Evolutionary conservation across 169 alveolate genomes (phyloP).

Genomic region (Plasmodium gallinaceum): DNA sequence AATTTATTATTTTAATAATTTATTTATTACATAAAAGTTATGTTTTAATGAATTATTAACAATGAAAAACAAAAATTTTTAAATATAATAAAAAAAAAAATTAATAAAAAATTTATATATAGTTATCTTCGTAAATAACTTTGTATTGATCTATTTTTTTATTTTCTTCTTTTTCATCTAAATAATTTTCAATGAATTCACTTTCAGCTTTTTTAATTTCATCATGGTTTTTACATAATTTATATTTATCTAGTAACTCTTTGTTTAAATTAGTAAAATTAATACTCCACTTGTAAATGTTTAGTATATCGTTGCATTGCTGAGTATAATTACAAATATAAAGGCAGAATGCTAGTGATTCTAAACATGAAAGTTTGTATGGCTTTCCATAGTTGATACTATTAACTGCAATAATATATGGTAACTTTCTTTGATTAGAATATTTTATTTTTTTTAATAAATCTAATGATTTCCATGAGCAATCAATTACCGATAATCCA

Average conservation of each 20-base stretch:
- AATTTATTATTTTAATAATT: no score
- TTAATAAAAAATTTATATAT: slow-evolving; percentile 9
- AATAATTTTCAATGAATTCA: slow-evolving; percentile 48
- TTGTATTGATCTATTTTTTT: slow-evolving; percentile 66
- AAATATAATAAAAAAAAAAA: no score
- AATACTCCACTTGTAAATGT: slow-evolving; percentile 71
- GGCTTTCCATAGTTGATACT: slow-evolving; percentile 79
- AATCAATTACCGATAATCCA: slow-evolving; percentile 76
- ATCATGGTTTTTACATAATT: slow-evolving; percentile 71
- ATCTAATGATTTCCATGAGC: slow-evolving; percentile 78
- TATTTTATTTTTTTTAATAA: slow-evolving; percentile 61
- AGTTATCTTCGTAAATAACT: slow-evolving; percentile 74
- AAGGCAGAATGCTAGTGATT: slow-evolving; percentile 74
- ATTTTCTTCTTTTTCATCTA: slow-evolving; percentile 48
- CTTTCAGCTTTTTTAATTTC: slow-evolving; percentile 61
- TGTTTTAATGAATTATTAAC: no score
- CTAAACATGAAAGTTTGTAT: slow-evolving; percentile 74
- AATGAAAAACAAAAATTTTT: background rate
- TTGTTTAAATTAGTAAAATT: slow-evolving; percentile 58
- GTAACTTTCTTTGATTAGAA: slow-evolving; percentile 74
- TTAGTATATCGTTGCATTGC: slow-evolving; percentile 66
- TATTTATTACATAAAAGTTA: no score
- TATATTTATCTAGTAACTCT: slow-evolving; percentile 61
- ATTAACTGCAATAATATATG: slow-evolving; percentile 74
- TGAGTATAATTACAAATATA: slow-evolving; percentile 72